Evolutionary conservation across 2,329 filamentous ascomycete genomes (phyloP).

Genomic region (Botrytis paeoniae): DNA sequence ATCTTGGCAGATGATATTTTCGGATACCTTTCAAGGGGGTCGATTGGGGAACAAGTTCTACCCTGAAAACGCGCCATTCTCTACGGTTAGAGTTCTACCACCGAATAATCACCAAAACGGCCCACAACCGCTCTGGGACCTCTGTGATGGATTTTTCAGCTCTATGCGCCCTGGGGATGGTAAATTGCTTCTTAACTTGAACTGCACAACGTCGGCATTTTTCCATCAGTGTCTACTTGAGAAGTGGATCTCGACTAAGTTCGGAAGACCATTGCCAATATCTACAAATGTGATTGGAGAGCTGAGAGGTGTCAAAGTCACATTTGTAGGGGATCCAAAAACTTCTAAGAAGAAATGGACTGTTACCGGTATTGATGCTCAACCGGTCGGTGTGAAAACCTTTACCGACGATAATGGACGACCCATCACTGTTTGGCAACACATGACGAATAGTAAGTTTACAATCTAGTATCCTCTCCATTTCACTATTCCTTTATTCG

Average conservation of each 20-base stretch:
- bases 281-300: background rate
- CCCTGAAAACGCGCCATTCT: background rate
- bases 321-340: background rate
- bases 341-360: background rate
- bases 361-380: background rate
- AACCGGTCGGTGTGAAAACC: background rate
- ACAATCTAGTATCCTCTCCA: too few species aligned
- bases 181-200: constrained; percentile 22
- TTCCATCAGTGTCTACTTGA: background rate
- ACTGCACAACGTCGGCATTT: constrained; percentile 22
- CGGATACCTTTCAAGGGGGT: background rate
- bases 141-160: constrained; percentile 20
- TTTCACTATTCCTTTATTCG: too few species aligned
- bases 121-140: background rate
- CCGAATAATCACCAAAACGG: too few species aligned
- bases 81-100: too few species aligned
- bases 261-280: too few species aligned
- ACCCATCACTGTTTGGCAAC: background rate
- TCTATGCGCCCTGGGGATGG: constrained; percentile 23
- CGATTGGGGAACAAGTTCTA: constrained; percentile 22
- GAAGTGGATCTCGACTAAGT: background rate
- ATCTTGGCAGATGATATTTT: constrained; percentile 21
- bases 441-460: background rate
- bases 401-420: background rate
- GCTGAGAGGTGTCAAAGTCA: background rate